Evolutionary conservation across 768 basidiomycete genomes (phyloP), one percentile per base, ranked within the genome.

Genomic region (Hortiboletus flavorubellus): DNA sequence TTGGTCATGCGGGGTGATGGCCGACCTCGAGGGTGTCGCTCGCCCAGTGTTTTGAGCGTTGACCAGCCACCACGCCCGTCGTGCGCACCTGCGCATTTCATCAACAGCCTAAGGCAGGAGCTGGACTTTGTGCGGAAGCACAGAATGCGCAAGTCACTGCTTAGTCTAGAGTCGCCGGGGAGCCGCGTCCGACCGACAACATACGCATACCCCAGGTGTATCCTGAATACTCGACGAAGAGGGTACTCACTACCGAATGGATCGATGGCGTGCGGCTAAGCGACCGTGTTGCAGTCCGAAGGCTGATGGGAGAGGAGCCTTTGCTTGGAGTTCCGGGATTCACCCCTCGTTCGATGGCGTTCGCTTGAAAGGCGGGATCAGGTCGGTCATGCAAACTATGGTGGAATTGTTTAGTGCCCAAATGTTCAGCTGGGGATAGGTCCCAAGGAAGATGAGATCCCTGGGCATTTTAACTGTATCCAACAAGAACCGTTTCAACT

Each of bases 381-480:
- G 75, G 49, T 73, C 79, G 33, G 77, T 91, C 53, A 93, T 97
- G 91, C 83, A 89, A 56, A 85, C 85, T 18, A 92, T 93, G 80
- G 85, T 93, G 37, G 87, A 91, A 57, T 76, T 93, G 2, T 94
- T 94, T 75, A 87, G 87, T 33, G 91, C 89, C 3, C 92, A 84
- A 76, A 94, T 94, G 71, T 98, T 97, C 69, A 80, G 81, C 55
- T 97, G 89, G 89, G 93, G 93, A 12, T 93, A 86, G 79, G 87
- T 75, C n/a, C 80, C 81, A 29, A 90, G 72, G 64, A 91, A 91
- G 37, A 90, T 80, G 12, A 91, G 73, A 49, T 78, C 85, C 66
- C 89, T 89, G 11, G 89, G 89, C 83, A 90, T 84, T 52, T 80
- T 80, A 66, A 90, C 87, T 23, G 88, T 90, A 63, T 91, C 89